Percentiles rank a stretch among this genome's conserved stretches.
Evolutionary conservation across 148 eudicot species (phyloP).

Genomic region (Rhododendron mucronatum): DNA sequence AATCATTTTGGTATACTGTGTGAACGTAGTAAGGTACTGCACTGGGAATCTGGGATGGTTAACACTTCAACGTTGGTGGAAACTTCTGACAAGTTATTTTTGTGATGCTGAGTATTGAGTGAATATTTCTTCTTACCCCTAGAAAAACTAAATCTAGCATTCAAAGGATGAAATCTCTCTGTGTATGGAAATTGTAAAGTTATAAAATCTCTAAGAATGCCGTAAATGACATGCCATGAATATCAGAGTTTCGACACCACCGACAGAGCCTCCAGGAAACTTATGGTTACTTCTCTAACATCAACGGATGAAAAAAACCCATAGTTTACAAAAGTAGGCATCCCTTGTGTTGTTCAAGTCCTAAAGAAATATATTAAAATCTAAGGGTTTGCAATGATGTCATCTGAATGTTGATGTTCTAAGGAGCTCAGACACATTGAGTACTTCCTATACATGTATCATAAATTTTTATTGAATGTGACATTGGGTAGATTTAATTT

Average conservation of each 20-base stretch:
- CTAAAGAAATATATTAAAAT: background rate
- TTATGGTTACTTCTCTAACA: background rate
- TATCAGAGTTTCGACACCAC: background rate
- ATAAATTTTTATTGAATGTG: too few relatives aligned
- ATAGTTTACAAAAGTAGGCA: background rate
- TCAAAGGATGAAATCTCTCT: background rate
- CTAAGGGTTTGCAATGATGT: background rate
- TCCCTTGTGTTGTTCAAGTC: background rate
- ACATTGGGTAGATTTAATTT: background rate
- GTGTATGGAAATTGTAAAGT: background rate
- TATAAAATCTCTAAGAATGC: background rate
- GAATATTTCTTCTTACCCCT: background rate
- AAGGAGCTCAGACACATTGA: background rate
- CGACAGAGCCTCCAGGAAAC: background rate
- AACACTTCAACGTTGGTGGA: background rate
- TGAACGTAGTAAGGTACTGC: background rate
- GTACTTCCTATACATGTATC: too few relatives aligned
- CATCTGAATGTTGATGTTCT: background rate
- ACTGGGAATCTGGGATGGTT: background rate
- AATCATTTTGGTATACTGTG: background rate
- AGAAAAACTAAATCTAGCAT: background rate
- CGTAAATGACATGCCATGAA: background rate
- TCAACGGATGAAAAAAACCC: background rate
- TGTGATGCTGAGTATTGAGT: background rate
- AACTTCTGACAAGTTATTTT: background rate